These are phyloP conservation scores for Dictyostelium capitatum DNA, from an alignment of 78 protist genomes.

Conservation along the genomic window DNA sequence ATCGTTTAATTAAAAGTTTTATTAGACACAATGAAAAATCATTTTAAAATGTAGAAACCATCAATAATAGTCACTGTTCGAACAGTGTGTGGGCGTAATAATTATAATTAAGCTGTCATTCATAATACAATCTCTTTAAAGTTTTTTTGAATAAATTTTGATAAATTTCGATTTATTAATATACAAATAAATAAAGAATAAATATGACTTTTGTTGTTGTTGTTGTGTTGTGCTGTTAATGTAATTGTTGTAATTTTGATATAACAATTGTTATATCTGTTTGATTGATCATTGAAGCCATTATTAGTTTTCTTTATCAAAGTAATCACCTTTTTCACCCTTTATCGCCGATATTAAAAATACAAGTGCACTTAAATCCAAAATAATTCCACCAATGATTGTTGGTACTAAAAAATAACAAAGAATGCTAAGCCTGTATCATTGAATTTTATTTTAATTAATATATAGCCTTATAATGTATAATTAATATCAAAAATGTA, in stretches of 20 bases:
- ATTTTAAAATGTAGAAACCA: too few species aligned
- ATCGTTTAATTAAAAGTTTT: not conserved
- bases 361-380: constrained; percentile 31
- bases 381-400: constrained; percentile 27
- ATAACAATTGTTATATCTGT: not conserved
- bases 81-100: too few species aligned
- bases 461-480: not conserved
- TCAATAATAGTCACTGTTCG: too few species aligned
- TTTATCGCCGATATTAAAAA: constrained; percentile 34
- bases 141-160: not conserved
- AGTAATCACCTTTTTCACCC: constrained; percentile 71
- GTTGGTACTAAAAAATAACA: constrained; percentile 71
- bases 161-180: not conserved
- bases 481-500: not conserved
- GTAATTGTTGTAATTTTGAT: not conserved
- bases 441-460: not conserved
- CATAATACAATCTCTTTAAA: not conserved
- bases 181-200: constrained; percentile 10
- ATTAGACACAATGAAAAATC: not conserved
- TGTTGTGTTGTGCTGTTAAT: too few species aligned
- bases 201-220: not conserved
- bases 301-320: constrained; percentile 24
- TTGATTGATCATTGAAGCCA: not conserved
- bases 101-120: too few species aligned
- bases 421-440: constrained; percentile 15